Conservation (phyloP, 2,329 filamentous ascomycete species). For the Drechslera avenae region DNA sequence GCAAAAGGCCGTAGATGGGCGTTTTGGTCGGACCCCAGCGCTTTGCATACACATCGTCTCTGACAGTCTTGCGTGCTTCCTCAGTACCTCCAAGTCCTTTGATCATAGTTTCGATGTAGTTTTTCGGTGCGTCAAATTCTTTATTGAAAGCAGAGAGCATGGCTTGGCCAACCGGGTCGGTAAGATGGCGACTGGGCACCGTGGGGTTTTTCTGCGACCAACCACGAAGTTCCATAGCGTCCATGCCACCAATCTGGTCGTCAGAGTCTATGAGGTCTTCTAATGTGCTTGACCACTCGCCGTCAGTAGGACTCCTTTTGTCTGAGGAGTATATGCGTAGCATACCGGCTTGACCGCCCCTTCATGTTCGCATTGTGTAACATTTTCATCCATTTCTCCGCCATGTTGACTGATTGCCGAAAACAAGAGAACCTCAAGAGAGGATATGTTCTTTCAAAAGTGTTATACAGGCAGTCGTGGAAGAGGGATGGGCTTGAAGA, state of each 20-base stretch:
- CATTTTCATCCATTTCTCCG: conserved; percentile 20
- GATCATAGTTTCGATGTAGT: conserved; percentile 9
- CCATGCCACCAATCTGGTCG: conserved; percentile 19
- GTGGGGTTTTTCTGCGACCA: conserved; percentile 13
- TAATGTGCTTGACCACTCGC: conserved; percentile 5
- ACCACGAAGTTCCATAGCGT: conserved; percentile 23
- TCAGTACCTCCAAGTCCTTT: conserved; percentile 7
- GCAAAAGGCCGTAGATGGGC: conserved; percentile 18
- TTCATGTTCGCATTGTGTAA: conserved; percentile 16
- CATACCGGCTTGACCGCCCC: conserved; percentile 9
- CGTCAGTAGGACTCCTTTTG: neutral
- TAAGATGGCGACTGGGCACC: conserved; percentile 17
- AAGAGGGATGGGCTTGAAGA: neutral
- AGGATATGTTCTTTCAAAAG: too few relatives aligned
- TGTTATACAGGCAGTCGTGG: neutral
- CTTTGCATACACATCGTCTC: conserved; percentile 13
- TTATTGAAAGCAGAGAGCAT: conserved; percentile 8
- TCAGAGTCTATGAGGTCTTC: conserved; percentile 14
- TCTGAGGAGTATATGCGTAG: neutral
- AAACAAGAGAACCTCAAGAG: too few relatives aligned
- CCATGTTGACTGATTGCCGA: conserved; percentile 8
- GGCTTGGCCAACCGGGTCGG: conserved; percentile 14
- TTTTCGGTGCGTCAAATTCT: conserved; percentile 4
- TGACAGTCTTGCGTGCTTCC: conserved; percentile 8
- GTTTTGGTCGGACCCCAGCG: conserved; percentile 21